phyloP scores from a whole-genome alignment of 768 basidiomycete species.

The Trichaptum fuscoviolaceum region DNA sequence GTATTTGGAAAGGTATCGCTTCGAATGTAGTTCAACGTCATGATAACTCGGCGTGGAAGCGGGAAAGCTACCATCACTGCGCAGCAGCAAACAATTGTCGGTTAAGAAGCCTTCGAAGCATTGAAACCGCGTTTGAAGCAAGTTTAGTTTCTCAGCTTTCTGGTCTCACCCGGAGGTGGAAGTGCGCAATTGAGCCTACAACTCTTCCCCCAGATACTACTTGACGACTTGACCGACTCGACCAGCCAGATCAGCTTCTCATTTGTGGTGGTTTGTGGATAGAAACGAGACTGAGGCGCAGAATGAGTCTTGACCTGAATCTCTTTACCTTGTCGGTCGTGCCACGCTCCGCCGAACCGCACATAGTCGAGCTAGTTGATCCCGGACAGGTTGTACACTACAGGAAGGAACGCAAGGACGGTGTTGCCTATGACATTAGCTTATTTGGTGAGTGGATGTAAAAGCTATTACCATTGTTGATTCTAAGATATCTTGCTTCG shows the following conservation, averaged over 20 bases:
- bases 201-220: no score
- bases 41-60: background rate
- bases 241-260: no score
- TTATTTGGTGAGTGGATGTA: slow-evolving; percentile 49
- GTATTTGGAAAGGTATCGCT: no score
- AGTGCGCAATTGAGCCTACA: background rate
- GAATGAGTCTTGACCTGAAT: slow-evolving; percentile 82
- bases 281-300: background rate
- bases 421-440: slow-evolving; percentile 56
- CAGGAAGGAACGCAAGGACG: slow-evolving; percentile 56
- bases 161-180: background rate
- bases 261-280: background rate
- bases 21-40: background rate
- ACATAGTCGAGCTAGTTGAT: slow-evolving; percentile 67
- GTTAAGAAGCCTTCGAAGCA: no score
- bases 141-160: background rate
- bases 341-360: slow-evolving; percentile 51
- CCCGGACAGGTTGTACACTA: slow-evolving; percentile 61
- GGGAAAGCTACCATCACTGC: background rate
- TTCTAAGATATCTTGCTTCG: slow-evolving; percentile 2
- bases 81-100: background rate
- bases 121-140: background rate
- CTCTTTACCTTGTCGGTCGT: slow-evolving; percentile 73
- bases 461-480: background rate
- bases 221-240: no score